A percentile compares a stretch with the other conserved stretches of the same genome.
Conservation (phyloP, 129 eudicot species). For the Erigeron canadensis region DNA sequence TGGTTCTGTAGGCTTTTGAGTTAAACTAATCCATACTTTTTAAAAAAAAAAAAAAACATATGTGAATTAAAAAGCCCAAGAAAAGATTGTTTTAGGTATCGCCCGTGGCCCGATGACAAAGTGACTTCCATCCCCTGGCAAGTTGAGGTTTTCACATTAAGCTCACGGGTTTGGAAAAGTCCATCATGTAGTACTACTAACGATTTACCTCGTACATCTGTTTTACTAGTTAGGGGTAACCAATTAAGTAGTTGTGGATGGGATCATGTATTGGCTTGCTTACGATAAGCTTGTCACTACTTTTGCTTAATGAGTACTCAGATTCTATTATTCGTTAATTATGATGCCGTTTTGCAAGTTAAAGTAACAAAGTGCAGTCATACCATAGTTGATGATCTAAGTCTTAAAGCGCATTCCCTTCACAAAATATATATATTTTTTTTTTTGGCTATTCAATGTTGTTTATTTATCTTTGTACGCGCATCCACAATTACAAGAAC, state of each 20-base stretch:
- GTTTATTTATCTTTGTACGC: too few relatives aligned
- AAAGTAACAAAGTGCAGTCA: background rate
- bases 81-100: too few relatives aligned
- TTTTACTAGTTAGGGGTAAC: background rate
- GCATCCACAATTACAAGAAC: too few relatives aligned
- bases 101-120: background rate
- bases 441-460: too few relatives aligned
- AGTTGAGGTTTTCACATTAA: background rate
- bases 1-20: too few relatives aligned
- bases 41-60: too few relatives aligned
- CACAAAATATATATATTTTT: too few relatives aligned
- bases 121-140: background rate
- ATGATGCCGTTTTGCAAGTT: background rate
- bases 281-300: background rate
- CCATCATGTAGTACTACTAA: too few relatives aligned
- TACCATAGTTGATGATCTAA: too few relatives aligned
- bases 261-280: background rate
- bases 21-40: too few relatives aligned
- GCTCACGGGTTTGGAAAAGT: background rate
- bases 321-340: background rate
- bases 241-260: background rate
- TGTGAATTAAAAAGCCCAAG: too few relatives aligned
- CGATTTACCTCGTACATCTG: background rate
- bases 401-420: too few relatives aligned
- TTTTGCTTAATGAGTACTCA: background rate